These are phyloP conservation scores for Botrytis tulipae DNA, from an alignment of 2,329 filamentous ascomycete species.

Conservation along the genomic window DNA sequence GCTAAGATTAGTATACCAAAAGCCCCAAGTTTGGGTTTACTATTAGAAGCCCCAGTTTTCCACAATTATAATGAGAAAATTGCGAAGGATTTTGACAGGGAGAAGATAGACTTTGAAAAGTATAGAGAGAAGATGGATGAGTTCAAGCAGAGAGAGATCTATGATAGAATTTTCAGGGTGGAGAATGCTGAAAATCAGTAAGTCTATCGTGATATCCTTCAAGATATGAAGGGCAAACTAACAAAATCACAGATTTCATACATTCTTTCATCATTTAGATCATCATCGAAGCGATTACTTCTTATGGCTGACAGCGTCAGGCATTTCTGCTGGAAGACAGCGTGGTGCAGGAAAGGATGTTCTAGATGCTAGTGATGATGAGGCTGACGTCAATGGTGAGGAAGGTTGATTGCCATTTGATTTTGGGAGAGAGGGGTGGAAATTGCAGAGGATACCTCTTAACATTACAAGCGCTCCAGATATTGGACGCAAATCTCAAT, in stretches of 20 bases:
- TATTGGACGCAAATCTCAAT: not conserved
- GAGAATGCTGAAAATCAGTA: constrained; percentile 86
- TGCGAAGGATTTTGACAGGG: constrained; percentile 58
- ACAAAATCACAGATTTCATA: constrained; percentile 58
- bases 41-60: constrained; percentile 90
- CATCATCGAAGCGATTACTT: constrained; percentile 70
- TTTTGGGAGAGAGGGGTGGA: not conserved
- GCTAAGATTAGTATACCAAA: constrained; percentile 86
- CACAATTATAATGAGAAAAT: constrained; percentile 80
- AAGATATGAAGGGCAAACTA: not conserved
- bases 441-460: not conserved
- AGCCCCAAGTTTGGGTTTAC: constrained; percentile 80
- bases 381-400: constrained; percentile 23
- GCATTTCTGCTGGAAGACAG: constrained; percentile 59
- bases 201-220: constrained; percentile 40
- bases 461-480: not conserved
- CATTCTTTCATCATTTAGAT: constrained; percentile 78
- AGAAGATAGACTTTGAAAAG: constrained; percentile 74
- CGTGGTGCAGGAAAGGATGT: constrained; percentile 28
- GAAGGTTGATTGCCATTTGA: constrained; percentile 16
- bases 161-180: constrained; percentile 84
- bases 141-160: constrained; percentile 92
- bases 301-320: constrained; percentile 70
- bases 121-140: constrained; percentile 76
- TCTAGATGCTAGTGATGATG: constrained; percentile 23